These are phyloP conservation scores for Neurospora sp. DNA, from an alignment of 495 filamentous ascomycete genomes.

Conservation along the genomic window DNA sequence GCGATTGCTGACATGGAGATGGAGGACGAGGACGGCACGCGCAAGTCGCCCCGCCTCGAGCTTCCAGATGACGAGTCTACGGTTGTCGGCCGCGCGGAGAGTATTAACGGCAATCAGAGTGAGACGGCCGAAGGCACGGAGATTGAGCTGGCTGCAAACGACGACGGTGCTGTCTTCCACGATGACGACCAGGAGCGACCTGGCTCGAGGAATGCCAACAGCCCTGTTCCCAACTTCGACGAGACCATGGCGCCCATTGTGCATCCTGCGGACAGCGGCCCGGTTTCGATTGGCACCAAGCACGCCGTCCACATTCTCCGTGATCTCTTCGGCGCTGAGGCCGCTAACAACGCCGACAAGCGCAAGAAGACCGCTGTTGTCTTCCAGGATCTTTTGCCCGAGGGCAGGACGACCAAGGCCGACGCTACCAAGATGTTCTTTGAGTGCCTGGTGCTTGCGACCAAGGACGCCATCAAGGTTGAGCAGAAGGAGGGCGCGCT, in stretches of 20 bases:
- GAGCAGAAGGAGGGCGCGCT: slow-evolving; percentile 70
- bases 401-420: slow-evolving; percentile 61
- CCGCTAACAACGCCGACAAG: slow-evolving; percentile 47
- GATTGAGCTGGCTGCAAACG: slow-evolving; percentile 55
- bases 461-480: slow-evolving; percentile 97
- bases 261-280: slow-evolving; percentile 69
- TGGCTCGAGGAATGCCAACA: slow-evolving; percentile 21
- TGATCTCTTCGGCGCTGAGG: slow-evolving; percentile 65
- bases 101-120: slow-evolving; percentile 41
- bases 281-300: slow-evolving; percentile 80
- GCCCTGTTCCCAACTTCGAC: slow-evolving; percentile 51
- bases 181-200: slow-evolving; percentile 43
- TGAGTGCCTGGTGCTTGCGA: slow-evolving; percentile 87
- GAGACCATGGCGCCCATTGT: slow-evolving; percentile 64
- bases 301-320: slow-evolving; percentile 92
- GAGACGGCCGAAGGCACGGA: slow-evolving; percentile 42
- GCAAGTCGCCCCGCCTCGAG: slow-evolving; percentile 60
- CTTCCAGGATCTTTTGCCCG: slow-evolving; percentile 88
- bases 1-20: slow-evolving; percentile 69
- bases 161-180: slow-evolving; percentile 31
- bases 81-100: slow-evolving; percentile 31
- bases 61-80: slow-evolving; percentile 53
- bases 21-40: slow-evolving; percentile 48
- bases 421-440: slow-evolving; percentile 99
- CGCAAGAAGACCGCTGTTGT: slow-evolving; percentile 68